Evolutionary conservation across 768 basidiomycete genomes (phyloP), one percentile per base, ranked within the genome.

Genomic region (Pleurotus djamor): DNA sequence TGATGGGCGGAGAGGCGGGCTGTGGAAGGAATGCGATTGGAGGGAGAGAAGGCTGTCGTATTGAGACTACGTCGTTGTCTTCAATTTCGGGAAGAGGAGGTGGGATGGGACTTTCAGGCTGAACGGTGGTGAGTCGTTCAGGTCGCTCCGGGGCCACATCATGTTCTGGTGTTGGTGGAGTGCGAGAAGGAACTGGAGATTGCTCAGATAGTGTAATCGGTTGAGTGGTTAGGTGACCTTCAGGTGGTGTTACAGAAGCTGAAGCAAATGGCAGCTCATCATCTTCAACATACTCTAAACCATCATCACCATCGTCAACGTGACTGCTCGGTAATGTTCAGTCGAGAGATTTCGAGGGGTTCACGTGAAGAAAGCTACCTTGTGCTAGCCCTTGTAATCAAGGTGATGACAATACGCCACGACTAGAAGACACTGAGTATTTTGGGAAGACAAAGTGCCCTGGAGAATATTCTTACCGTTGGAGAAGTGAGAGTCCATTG

Each of bases 401-500:
- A 34, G 36, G 52, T 36, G 16, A 56, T 32, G 51, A 21, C 28
- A 16, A 49, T n/a, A 38, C 32, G 62, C 28, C 34, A 61, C 14
- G 60, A 41, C 21, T 48, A 61, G n/a, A 63, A 54, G 35, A 37
- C 36, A 52, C 59, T 65, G 16, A 13, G 52, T 38, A 37, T 56
- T 48, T 16, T 7, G 48, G 10, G 21, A 4, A 34, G 7, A 49
- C 41, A 8, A 32, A 17, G 36, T 13, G 2, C 47, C n/a, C 43
- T 14, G 37, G 17, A 28, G 38, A 55, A 13, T 28, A 41, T 28
- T 45, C 64, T 61, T 60, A 71, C 68, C 33, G 59, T 49, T 2
- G 51, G 60, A 38, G 63, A 61, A 9, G 59, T 37, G 48, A 69
- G 61, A n/a, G 66, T 58, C 82, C 84, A 84, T 34, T 59, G 60